These are phyloP conservation scores for Coemansia biformis DNA, from an alignment of 192 early-diverging fungal genomes.

Conservation along the genomic window DNA sequence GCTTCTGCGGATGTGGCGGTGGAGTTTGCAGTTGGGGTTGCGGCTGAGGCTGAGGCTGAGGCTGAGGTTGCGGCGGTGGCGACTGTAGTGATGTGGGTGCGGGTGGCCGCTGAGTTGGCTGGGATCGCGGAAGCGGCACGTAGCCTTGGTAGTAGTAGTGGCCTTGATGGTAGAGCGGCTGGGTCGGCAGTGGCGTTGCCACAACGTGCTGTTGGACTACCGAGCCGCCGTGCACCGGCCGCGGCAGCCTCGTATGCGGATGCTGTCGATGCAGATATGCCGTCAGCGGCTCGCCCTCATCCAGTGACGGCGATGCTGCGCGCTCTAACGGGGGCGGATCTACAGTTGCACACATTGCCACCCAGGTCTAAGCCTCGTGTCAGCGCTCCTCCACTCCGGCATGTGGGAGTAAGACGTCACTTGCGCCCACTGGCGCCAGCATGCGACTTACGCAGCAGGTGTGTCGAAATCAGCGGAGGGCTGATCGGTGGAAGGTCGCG, in stretches of 20 bases:
- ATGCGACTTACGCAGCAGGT: constrained; percentile 30
- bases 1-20: neutral
- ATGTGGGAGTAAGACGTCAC: no score
- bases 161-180: constrained; percentile 7
- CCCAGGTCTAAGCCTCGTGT: no score
- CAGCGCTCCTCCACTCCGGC: no score
- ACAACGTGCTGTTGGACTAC: constrained; percentile 8
- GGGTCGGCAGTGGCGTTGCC: constrained; percentile 5
- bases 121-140: constrained; percentile 5
- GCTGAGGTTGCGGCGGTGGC: no score
- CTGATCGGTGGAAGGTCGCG: constrained; percentile 41
- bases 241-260: constrained; percentile 2
- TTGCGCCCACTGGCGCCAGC: no score
- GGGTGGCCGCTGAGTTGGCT: constrained; percentile 2
- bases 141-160: constrained; percentile 12
- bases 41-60: no score
- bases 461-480: constrained; percentile 24
- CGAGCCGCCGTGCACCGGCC: constrained; percentile 3
- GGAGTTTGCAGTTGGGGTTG: no score
- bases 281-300: constrained; percentile 30
- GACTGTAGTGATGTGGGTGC: neutral
- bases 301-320: constrained; percentile 25
- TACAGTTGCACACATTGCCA: no score
- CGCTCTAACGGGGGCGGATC: constrained; percentile 25
- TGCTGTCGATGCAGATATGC: constrained; percentile 30